Conservation (phyloP, 495 filamentous ascomycete genomes). For the Stereocaulon alpinum region DNA sequence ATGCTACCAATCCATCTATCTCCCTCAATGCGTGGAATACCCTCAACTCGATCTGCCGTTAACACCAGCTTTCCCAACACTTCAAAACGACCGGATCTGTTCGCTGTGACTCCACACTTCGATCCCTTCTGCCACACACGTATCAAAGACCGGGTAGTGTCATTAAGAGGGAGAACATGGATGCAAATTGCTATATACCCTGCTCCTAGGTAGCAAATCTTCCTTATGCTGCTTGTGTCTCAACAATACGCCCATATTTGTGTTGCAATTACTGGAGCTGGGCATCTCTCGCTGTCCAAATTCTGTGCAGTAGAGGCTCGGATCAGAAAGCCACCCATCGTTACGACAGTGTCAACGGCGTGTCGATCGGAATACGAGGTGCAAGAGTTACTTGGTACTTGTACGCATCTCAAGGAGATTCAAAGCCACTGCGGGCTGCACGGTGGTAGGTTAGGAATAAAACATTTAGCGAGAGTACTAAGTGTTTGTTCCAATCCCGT, state of each 20-base stretch:
- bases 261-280: not conserved
- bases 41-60: not conserved
- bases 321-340: too few species aligned
- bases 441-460: too few species aligned
- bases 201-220: constrained; percentile 14
- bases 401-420: too few species aligned
- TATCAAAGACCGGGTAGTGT: not conserved
- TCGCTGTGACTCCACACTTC: constrained; percentile 64
- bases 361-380: too few species aligned
- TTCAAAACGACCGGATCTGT: constrained; percentile 53
- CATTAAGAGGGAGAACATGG: not conserved
- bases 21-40: not conserved
- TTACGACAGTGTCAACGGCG: too few species aligned
- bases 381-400: too few species aligned
- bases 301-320: not conserved
- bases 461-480: too few species aligned
- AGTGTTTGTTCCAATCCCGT: too few species aligned
- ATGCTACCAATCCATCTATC: too few species aligned
- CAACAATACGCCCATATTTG: not conserved
- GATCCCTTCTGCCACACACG: constrained; percentile 48
- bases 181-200: constrained; percentile 12
- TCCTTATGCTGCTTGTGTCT: constrained; percentile 8
- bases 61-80: constrained; percentile 27
- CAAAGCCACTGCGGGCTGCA: too few species aligned
- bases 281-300: not conserved